These are phyloP conservation scores for Gossypium davidsonii DNA, from an alignment of 441 rosid genomes.

Conservation along the genomic window DNA sequence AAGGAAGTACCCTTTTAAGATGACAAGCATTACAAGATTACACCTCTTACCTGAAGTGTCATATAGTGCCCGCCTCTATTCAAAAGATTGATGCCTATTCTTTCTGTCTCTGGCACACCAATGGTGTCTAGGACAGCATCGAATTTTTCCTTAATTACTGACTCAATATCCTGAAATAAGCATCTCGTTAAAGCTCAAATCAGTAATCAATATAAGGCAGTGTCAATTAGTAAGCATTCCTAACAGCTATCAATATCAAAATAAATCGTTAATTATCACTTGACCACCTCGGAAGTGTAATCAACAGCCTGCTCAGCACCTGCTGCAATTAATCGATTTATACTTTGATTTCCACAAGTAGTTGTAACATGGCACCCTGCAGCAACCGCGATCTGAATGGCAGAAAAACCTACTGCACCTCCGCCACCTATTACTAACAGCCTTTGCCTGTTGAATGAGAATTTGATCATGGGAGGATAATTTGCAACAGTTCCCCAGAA, in stretches of 20 bases:
- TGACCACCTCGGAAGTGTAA: slow-evolving; percentile 64
- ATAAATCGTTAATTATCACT: neutral
- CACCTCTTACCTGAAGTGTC: slow-evolving; percentile 71
- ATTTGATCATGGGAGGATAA: slow-evolving; percentile 1
- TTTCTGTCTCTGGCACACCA: slow-evolving; percentile 82
- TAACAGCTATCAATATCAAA: slow-evolving; percentile 12
- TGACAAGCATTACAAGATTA: slow-evolving; percentile 7
- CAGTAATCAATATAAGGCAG: neutral
- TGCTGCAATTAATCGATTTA: slow-evolving; percentile 52
- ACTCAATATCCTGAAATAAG: slow-evolving; percentile 59
- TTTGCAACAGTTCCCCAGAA: neutral
- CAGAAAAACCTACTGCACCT: slow-evolving; percentile 91
- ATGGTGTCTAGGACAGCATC: slow-evolving; percentile 93
- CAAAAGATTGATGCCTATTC: slow-evolving; percentile 65
- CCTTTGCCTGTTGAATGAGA: slow-evolving; percentile 59
- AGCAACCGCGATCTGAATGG: slow-evolving; percentile 81
- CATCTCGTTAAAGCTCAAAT: neutral
- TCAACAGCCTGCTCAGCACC: slow-evolving; percentile 92
- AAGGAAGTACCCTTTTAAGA: neutral
- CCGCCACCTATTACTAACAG: slow-evolving; percentile 81
- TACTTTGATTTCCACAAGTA: slow-evolving; percentile 73
- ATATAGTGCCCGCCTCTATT: slow-evolving; percentile 84
- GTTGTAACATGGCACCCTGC: slow-evolving; percentile 66
- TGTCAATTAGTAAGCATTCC: neutral
- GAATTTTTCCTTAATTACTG: slow-evolving; percentile 74